Percentiles rank a stretch among this genome's conserved stretches.
Evolutionary conservation across 2,329 filamentous ascomycete species (phyloP).

Genomic region (Penicillium thymicola): DNA sequence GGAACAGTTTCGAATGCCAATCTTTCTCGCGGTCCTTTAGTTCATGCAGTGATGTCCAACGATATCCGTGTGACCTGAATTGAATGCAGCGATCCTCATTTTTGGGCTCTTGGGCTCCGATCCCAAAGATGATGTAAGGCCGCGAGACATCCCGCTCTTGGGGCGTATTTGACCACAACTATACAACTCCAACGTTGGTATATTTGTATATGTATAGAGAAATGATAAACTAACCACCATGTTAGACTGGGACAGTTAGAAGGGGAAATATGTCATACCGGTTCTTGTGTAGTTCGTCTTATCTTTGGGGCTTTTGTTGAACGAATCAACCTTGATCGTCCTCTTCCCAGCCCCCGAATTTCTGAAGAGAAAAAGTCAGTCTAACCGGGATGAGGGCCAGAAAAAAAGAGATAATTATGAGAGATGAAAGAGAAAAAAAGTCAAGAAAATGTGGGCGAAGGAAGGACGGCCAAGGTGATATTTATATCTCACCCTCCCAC

Average conservation of each 20-base stretch:
- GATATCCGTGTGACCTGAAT: constrained; percentile 21
- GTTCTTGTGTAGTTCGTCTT: constrained; percentile 18
- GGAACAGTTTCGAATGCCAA: constrained; percentile 12
- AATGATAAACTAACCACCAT: neutral
- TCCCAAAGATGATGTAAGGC: constrained; percentile 19
- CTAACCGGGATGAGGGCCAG: neutral
- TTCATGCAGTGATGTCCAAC: constrained; percentile 38
- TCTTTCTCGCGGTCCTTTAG: constrained; percentile 20
- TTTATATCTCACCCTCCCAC: constrained; percentile 17
- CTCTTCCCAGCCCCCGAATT: constrained; percentile 24
- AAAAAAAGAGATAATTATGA: neutral
- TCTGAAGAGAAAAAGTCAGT: constrained; percentile 3
- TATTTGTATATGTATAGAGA: neutral
- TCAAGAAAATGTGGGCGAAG: constrained; percentile 1
- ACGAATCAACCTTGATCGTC: constrained; percentile 16
- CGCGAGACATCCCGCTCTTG: constrained; percentile 7
- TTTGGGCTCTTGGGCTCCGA: constrained; percentile 17
- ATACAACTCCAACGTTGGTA: neutral
- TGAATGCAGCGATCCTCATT: constrained; percentile 16
- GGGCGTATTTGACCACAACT: neutral
- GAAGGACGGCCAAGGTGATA: constrained; percentile 7
- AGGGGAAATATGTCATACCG: constrained; percentile 6
- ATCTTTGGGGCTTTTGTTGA: neutral
- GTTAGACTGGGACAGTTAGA: neutral
- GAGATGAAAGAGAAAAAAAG: neutral